These are phyloP conservation scores for Ephemerocybe angulata DNA, from an alignment of 768 basidiomycete species.

Conservation along the genomic window DNA sequence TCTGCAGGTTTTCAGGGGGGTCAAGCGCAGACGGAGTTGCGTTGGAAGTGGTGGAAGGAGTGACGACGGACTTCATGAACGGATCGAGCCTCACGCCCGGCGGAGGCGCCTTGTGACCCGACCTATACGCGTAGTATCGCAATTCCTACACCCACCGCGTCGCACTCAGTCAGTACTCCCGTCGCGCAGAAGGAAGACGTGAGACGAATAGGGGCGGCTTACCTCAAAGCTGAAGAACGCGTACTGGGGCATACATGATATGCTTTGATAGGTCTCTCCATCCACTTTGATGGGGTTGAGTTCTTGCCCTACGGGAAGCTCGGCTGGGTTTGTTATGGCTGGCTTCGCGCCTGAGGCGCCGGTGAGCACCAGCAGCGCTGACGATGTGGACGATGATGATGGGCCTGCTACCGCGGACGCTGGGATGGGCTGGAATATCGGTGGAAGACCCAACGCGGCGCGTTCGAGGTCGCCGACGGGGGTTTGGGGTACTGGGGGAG, in stretches of 20 bases:
- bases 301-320: constrained; percentile 12
- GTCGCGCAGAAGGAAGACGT: background rate
- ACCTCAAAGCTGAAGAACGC: constrained; percentile 16
- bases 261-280: constrained; percentile 11
- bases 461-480: constrained; percentile 46
- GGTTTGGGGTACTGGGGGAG: constrained; percentile 43
- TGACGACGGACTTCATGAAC: constrained; percentile 5
- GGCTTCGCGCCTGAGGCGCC: background rate
- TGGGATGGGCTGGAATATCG: constrained; percentile 44
- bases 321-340: constrained; percentile 4
- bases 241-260: constrained; percentile 9
- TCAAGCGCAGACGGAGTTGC: background rate
- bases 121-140: constrained; percentile 13
- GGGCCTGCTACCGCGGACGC: constrained; percentile 10
- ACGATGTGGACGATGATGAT: constrained; percentile 1
- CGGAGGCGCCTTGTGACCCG: constrained; percentile 6
- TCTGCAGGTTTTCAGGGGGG: constrained; percentile 8
- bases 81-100: constrained; percentile 5
- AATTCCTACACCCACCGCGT: constrained; percentile 8
- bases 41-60: background rate
- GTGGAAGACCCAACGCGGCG: constrained; percentile 42
- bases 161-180: background rate
- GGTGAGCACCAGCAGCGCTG: background rate
- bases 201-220: background rate
- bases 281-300: constrained; percentile 11